Conservation (phyloP, 345 rosid species). For the Citrus trifoliata region DNA sequence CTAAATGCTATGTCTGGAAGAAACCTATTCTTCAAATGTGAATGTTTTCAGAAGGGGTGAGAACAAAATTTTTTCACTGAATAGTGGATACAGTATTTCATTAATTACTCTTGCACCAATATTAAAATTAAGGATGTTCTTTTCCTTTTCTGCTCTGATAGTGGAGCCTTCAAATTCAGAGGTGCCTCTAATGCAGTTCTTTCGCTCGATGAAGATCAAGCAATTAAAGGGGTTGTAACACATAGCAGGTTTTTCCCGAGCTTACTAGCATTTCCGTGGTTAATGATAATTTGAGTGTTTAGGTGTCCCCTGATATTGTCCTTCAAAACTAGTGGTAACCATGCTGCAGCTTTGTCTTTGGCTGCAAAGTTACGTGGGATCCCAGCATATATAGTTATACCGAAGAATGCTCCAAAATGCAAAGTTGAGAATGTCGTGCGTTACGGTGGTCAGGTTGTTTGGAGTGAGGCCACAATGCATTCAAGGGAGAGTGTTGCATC, state of each 20-base stretch:
- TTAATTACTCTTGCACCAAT: neutral
- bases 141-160: slow-evolving; percentile 15
- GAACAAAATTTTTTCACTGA: slow-evolving; percentile 12
- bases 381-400: slow-evolving; percentile 73
- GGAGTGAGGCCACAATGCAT: slow-evolving; percentile 65
- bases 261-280: neutral
- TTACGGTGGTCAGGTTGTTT: slow-evolving; percentile 71
- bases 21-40: slow-evolving; percentile 77
- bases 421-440: slow-evolving; percentile 83
- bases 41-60: slow-evolving; percentile 92
- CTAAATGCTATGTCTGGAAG: slow-evolving; percentile 59
- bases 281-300: neutral
- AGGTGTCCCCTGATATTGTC: slow-evolving; percentile 11
- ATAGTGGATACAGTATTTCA: slow-evolving; percentile 1
- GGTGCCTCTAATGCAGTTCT: slow-evolving; percentile 88
- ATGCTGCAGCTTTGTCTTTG: slow-evolving; percentile 93
- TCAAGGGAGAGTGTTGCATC: slow-evolving; percentile 68
- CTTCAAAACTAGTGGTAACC: slow-evolving; percentile 67
- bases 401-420: slow-evolving; percentile 85
- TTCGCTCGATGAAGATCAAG: slow-evolving; percentile 62
- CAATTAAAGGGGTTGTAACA: slow-evolving; percentile 82
- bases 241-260: slow-evolving; percentile 71
- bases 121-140: slow-evolving; percentile 4
- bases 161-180: slow-evolving; percentile 94
- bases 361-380: slow-evolving; percentile 79